Evolutionary conservation across 805 yeast genomes (phyloP), one percentile per base, ranked within the genome.

Genomic region (Candida qinlingensis): DNA sequence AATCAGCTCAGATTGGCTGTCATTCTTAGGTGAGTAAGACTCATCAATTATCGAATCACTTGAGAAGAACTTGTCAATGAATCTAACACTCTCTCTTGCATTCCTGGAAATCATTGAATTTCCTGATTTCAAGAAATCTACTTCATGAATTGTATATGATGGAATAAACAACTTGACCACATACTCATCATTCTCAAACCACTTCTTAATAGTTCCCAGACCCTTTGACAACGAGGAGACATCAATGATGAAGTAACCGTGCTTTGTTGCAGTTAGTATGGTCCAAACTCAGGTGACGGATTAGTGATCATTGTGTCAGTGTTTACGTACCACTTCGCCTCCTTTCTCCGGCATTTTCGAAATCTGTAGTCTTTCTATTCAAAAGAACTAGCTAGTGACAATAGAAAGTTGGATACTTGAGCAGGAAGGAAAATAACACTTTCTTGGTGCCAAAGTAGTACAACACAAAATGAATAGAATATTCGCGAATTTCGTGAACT

Each of bases 151-250:
- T 0, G 87, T 74, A 64, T 79, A 73, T 46, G 79, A 59, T 27
- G 87, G 83, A 55, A 85, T 66, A 64, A 67, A 73, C 47, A 81
- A 61, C 52, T 65, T 65, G 31, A 74, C 62, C 3, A 68, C 70
- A 61, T 54, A 53, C 34, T 55, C 49, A 7, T 56, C 51, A 5
- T 69, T 58, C 43, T 72, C 66, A 49, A 74, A 70, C 90, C 90
- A 85, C 56, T 79, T 67, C 59, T 79, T 80, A 58, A 85, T 72
- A 56, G 80, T 80, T 0, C 87, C 87, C 41, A 85, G 70, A 2
- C 89, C 92, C 47, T 82, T 77, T 19, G 81, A 80, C 52, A 85
- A 72, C 3, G 87, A 82, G 6, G 87, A 76, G 25, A 83, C 85
- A 59, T 85, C 91, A 39, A 85, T 57, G 19, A 85, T 79, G 50